Base-by-base conservation (phyloP, 371 early-diverging fungal species). In the Parasitella parasitica region DNA sequence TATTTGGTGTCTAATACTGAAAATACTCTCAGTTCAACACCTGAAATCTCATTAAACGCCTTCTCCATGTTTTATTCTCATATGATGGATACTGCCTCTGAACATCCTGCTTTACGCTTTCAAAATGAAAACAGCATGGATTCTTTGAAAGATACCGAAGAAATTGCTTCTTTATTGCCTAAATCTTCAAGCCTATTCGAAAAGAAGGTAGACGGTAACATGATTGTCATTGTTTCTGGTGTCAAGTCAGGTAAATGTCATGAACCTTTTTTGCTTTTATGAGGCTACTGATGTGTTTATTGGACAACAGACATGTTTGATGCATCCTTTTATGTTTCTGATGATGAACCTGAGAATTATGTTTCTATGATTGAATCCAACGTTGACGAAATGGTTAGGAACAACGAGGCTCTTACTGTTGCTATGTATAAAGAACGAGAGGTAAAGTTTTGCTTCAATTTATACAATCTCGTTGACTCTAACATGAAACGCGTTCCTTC, bases 311-410 rank as follows among this genome's bases (percentile, higher is more conserved):
- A 46, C 2, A 13, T 56, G 46, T 24, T 65, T 43, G 67, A 73
- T 6, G 59, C 80, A 53, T 57, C 77, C 12, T 67, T 75, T 36
- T 75, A 69, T 59, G 77, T 80, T 18, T 61, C 66, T 16, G 73
- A 67, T 39, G 68, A 80, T 43, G 57, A 67, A 27, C 36, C 71
- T 39, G 51, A 69, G 34, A 61, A 69, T 27, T 80, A 64, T 55
- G 61, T 52, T 27, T 59, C 64, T 28, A 49, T 80, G 34, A 67
- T 66, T 15, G 56, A 74, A 22, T 58, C 72, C 26, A 66, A 57
- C 20, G 67, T 61, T 20, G 46, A 64, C 5, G 57, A 65, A 20
- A 61, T 65, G 12, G 39, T 59, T 9, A 52, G 59, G 24, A 60
- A 46, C 16, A 43, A 55, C 15, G 54, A 63, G 16, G 59, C 61